Evolutionary conservation across 2,329 filamentous ascomycete genomes (phyloP).

Genomic region (Alternaria sp.): DNA sequence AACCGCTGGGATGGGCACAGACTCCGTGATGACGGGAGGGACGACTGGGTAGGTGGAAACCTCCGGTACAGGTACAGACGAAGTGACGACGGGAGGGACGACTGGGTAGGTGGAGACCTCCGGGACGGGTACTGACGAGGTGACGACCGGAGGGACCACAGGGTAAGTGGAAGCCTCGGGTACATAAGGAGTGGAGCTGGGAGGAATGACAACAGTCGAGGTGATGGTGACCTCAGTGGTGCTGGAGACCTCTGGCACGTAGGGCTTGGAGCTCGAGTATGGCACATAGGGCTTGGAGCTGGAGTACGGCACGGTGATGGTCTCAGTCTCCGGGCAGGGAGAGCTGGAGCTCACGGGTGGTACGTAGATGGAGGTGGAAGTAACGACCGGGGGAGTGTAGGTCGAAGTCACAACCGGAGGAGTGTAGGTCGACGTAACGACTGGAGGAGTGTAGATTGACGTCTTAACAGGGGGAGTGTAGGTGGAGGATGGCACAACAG

Average conservation of each 20-base stretch:
- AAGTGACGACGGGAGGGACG: not conserved
- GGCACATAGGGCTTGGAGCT: not conserved
- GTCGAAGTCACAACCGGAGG: not conserved
- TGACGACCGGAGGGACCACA: not conserved
- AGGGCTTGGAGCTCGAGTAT: not conserved
- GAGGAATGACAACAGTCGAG: not conserved
- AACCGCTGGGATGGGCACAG: not conserved
- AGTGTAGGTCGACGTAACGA: not conserved
- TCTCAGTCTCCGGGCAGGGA: constrained; percentile 2
- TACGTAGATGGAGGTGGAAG: not conserved
- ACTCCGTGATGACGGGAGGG: not conserved
- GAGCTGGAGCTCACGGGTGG: not conserved
- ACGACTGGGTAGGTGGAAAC: not conserved
- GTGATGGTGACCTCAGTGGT: not conserved
- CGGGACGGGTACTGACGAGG: not conserved
- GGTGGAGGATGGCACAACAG: not conserved
- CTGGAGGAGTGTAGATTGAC: not conserved
- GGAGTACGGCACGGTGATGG: not conserved
- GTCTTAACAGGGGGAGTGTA: not conserved
- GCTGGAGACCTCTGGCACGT: not conserved
- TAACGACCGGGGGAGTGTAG: not conserved
- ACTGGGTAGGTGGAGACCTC: not conserved
- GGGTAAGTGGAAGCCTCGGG: not conserved
- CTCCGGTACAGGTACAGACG: not conserved
- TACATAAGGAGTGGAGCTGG: constrained; percentile 3